Percentiles rank a stretch among this genome's conserved stretches.
phyloP scores from a whole-genome alignment of 306 rosid genomes.

The Arachis stenosperma region DNA sequence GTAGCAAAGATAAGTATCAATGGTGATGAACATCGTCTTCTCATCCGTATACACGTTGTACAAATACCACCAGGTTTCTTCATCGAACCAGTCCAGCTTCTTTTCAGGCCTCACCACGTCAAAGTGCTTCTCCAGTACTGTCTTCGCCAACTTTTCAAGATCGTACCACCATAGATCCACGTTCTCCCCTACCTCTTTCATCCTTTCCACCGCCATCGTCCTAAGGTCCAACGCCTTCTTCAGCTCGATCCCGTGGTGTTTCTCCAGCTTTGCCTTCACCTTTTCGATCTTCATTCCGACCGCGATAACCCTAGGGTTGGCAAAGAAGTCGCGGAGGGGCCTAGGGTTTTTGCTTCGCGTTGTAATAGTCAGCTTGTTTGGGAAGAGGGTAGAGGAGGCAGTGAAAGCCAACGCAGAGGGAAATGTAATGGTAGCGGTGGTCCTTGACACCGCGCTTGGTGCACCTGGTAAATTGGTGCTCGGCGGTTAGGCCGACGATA shows the following conservation, averaged over 20 bases:
- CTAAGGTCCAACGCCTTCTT: conserved; percentile 30
- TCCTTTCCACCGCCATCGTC: neutral
- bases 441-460: neutral
- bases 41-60: neutral
- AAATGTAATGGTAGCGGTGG: conserved; percentile 16
- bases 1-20: conserved; percentile 34
- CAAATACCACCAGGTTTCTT: too few species aligned
- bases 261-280: neutral
- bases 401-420: conserved; percentile 33
- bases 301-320: conserved; percentile 3
- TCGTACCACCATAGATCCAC: conserved; percentile 29
- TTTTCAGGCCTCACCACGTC: conserved; percentile 28
- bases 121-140: conserved; percentile 29
- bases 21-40: conserved; percentile 15
- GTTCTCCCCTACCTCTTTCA: conserved; percentile 1
- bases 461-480: neutral
- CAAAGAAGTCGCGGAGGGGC: conserved; percentile 22
- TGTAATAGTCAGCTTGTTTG: neutral
- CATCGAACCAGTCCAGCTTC: neutral
- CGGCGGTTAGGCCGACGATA: conserved; percentile 32
- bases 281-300: conserved; percentile 24
- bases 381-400: conserved; percentile 27
- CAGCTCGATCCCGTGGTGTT: conserved; percentile 10
- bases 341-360: neutral
- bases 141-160: conserved; percentile 23